A percentile compares a stretch with the other conserved stretches of the same genome.
Evolutionary conservation across 495 filamentous ascomycete species (phyloP).

Genomic region (Tuber borchii): DNA sequence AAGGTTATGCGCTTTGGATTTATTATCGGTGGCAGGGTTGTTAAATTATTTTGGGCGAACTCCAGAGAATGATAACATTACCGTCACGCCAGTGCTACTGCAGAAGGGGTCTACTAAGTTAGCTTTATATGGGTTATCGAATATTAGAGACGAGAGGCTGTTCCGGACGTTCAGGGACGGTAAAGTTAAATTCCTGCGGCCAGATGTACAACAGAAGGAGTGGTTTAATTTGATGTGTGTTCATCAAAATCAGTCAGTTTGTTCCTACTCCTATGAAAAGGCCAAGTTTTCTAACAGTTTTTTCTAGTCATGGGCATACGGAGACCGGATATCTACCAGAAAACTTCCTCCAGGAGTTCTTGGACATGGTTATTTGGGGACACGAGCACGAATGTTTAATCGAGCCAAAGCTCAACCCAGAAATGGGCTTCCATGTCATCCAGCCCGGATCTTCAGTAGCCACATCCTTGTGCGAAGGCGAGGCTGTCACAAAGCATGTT

Average conservation of each 20-base stretch:
- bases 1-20: conserved; percentile 77
- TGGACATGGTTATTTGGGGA: conserved; percentile 91
- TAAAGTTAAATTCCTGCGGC: conserved; percentile 87
- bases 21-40: conserved; percentile 83
- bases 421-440: conserved; percentile 90
- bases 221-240: conserved; percentile 97
- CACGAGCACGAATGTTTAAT: conserved; percentile 97
- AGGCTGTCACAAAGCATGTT: conserved; percentile 87
- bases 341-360: conserved; percentile 83
- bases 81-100: conserved; percentile 80
- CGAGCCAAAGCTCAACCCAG: conserved; percentile 69
- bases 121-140: conserved; percentile 91
- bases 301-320: conserved; percentile 65
- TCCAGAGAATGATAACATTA: conserved; percentile 84
- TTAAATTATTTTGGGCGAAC: conserved; percentile 94
- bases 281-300: background rate
- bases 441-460: conserved; percentile 95
- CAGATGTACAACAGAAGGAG: conserved; percentile 71
- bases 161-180: conserved; percentile 88
- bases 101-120: conserved; percentile 94
- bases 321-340: conserved; percentile 88
- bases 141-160: conserved; percentile 90
- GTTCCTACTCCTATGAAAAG: background rate
- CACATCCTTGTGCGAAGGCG: conserved; percentile 81
- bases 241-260: conserved; percentile 77